These are phyloP conservation scores for Conticribra guillardii DNA, from an alignment of 108 stramenopile genomes.

Conservation along the genomic window DNA sequence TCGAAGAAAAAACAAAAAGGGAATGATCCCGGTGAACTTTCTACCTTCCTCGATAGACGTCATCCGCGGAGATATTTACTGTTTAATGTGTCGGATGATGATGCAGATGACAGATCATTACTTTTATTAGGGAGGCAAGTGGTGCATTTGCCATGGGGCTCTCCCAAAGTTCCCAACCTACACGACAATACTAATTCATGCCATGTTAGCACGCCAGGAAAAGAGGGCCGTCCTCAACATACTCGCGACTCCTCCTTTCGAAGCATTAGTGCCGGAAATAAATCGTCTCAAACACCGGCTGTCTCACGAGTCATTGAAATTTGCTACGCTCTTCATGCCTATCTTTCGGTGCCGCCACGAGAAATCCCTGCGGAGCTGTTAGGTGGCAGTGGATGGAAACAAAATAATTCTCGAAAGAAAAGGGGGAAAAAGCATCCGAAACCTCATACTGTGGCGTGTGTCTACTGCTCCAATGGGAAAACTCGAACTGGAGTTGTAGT, in stretches of 20 bases:
- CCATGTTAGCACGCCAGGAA: background rate
- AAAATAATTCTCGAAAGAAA: constrained; percentile 1
- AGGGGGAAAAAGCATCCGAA: constrained; percentile 5
- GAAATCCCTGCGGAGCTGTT: constrained; percentile 21
- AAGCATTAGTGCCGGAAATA: constrained; percentile 10
- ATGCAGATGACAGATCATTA: constrained; percentile 57
- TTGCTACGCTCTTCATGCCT: constrained; percentile 79
- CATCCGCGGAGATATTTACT: constrained; percentile 60
- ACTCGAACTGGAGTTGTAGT: constrained; percentile 87
- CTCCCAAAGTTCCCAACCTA: constrained; percentile 26
- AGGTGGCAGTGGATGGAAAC: background rate
- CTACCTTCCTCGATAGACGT: constrained; percentile 55
- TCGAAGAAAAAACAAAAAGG: constrained; percentile 24
- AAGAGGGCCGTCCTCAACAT: background rate
- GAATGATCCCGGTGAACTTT: constrained; percentile 58
- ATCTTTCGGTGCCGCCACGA: constrained; percentile 48
- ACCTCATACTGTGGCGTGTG: constrained; percentile 50
- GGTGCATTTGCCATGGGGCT: constrained; percentile 69
- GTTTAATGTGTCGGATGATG: constrained; percentile 60
- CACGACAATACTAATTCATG: constrained; percentile 1
- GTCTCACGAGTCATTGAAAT: constrained; percentile 60
- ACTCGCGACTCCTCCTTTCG: background rate
- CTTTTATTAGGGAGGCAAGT: constrained; percentile 66
- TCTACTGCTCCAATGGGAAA: constrained; percentile 89
- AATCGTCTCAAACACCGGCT: constrained; percentile 58